Conservation (phyloP, 1,284 basidiomycete species). For the Trichosporon ovoides region DNA sequence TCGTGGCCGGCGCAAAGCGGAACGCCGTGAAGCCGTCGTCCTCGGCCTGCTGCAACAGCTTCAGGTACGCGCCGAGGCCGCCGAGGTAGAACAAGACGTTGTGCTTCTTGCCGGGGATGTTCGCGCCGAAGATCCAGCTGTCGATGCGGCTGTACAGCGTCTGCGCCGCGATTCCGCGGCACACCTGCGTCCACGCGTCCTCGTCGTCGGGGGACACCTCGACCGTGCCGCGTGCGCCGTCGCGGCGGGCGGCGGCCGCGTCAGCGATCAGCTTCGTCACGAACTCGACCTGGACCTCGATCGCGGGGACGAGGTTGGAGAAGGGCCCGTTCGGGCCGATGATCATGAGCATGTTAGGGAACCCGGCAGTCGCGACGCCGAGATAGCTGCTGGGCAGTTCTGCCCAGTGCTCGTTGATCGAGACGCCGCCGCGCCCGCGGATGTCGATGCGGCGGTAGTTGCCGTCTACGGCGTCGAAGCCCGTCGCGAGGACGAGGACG, state of each 20-base stretch:
- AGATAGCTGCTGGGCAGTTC: constrained; percentile 9
- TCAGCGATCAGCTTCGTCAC: constrained; percentile 5
- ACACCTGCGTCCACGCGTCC: constrained; percentile 10
- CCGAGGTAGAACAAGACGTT: constrained; percentile 17
- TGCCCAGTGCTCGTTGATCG: constrained; percentile 12
- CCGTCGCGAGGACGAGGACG: constrained; percentile 15
- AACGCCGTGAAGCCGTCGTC: constrained; percentile 5
- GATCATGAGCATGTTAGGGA: constrained; percentile 18
- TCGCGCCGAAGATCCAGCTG: constrained; percentile 18
- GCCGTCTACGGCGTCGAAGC: constrained; percentile 17
- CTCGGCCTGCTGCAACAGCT: neutral
- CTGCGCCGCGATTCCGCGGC: constrained; percentile 3
- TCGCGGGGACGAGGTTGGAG: constrained; percentile 12
- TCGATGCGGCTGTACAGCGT: constrained; percentile 13
- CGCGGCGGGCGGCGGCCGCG: neutral
- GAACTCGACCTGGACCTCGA: constrained; percentile 18
- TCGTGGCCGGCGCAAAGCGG: neutral
- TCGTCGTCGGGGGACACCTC: constrained; percentile 1
- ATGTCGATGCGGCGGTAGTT: constrained; percentile 14
- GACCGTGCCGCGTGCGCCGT: neutral
- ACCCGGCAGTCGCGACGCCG: constrained; percentile 10
- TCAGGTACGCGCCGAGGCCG: constrained; percentile 8
- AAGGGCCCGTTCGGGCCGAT: constrained; percentile 17
- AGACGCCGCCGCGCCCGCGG: constrained; percentile 5
- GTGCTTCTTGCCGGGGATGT: constrained; percentile 16